A percentile compares a stretch with the other conserved stretches of the same genome.
Conservation (phyloP, 768 basidiomycete genomes). For the Phaeotremella skinneri region DNA sequence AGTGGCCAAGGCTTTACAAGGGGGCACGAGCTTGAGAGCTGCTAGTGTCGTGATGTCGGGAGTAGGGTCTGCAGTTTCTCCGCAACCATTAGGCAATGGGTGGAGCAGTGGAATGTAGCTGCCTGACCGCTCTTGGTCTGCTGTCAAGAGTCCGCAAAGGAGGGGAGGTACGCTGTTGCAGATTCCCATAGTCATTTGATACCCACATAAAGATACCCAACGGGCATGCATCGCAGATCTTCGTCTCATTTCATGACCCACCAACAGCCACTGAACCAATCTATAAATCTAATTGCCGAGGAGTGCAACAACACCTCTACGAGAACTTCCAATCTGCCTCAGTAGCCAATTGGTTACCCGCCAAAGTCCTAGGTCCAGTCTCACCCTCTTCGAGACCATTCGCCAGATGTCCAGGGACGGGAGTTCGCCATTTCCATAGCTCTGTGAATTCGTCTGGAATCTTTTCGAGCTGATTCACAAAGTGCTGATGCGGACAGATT, state of each 20-base stretch:
- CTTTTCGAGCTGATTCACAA: constrained; percentile 28
- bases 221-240: constrained; percentile 2
- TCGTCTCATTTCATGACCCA: too few species aligned
- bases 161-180: too few species aligned
- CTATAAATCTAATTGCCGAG: too few species aligned
- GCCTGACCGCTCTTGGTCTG: too few species aligned
- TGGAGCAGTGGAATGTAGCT: neutral
- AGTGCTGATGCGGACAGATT: constrained; percentile 11
- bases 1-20: too few species aligned
- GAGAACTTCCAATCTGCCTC: constrained; percentile 18
- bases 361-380: constrained; percentile 1
- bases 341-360: constrained; percentile 12
- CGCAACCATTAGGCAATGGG: neutral
- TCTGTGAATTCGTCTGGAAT: constrained; percentile 25
- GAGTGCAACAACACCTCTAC: too few species aligned
- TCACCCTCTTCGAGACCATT: constrained; percentile 35
- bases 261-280: too few species aligned
- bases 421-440: constrained; percentile 22
- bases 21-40: too few species aligned
- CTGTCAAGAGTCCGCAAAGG: too few species aligned
- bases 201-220: neutral
- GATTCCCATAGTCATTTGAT: neutral
- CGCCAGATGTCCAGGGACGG: constrained; percentile 11
- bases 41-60: neutral
- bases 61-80: neutral